Percentiles rank a stretch among this genome's conserved stretches.
These are phyloP conservation scores for Diplocarpon mali DNA, from an alignment of 2,329 filamentous ascomycete species.

Conservation along the genomic window DNA sequence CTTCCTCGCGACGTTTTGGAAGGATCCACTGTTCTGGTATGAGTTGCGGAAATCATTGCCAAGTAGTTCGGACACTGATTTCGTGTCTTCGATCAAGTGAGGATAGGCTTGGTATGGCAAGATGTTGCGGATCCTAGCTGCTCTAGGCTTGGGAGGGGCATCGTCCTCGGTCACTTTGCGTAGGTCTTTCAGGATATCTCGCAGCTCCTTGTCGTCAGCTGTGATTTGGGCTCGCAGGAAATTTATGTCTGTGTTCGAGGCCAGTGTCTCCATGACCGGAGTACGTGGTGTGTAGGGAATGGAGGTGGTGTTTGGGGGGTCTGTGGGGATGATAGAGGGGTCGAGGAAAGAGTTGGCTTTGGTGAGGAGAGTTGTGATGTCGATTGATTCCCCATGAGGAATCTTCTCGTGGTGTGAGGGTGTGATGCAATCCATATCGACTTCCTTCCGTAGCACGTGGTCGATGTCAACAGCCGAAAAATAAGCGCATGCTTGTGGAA, in stretches of 20 bases:
- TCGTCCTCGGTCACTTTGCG: constrained; percentile 12
- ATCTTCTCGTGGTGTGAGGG: constrained; percentile 74
- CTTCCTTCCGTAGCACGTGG: constrained; percentile 90
- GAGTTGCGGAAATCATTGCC: constrained; percentile 11
- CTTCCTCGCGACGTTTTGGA: constrained; percentile 9
- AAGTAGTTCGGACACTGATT: constrained; percentile 15
- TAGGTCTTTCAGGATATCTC: constrained; percentile 53
- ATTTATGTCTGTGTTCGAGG: constrained; percentile 34
- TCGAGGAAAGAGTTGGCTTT: constrained; percentile 61
- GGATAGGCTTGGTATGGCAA: constrained; percentile 20
- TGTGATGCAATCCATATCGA: constrained; percentile 94
- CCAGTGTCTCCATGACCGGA: constrained; percentile 69
- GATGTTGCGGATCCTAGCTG: constrained; percentile 10
- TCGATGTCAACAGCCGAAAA: constrained; percentile 96
- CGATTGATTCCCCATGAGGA: constrained; percentile 73
- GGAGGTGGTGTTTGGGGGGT: constrained; percentile 45
- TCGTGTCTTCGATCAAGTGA: constrained; percentile 19
- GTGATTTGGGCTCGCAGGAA: constrained; percentile 83
- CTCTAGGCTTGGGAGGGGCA: constrained; percentile 11
- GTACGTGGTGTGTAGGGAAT: constrained; percentile 60
- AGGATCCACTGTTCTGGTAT: constrained; percentile 11
- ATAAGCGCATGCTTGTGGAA: constrained; percentile 89
- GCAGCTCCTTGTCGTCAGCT: constrained; percentile 60
- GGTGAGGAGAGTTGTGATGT: constrained; percentile 66
- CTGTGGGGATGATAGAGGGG: constrained; percentile 43